phyloP scores from a whole-genome alignment of 2,329 filamentous ascomycete genomes.

The Fusarium virguliforme region DNA sequence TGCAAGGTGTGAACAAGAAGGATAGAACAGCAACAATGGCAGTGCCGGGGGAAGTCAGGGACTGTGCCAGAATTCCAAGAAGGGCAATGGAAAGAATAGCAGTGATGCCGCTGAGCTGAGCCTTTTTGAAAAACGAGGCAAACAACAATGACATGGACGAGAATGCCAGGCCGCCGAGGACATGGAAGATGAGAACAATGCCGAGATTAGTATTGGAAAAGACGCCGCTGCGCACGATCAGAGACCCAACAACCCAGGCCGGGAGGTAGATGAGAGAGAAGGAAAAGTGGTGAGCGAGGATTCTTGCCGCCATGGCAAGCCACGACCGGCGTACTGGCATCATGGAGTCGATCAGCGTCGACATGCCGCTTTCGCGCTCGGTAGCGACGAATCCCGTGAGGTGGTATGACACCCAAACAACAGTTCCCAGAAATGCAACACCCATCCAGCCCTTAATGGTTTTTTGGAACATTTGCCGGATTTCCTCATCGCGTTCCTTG shows the following conservation, averaged over 20 bases:
- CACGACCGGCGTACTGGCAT: constrained; percentile 83
- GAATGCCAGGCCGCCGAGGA: constrained; percentile 83
- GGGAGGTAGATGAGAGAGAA: constrained; percentile 87
- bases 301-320: constrained; percentile 83
- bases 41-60: constrained; percentile 74
- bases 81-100: constrained; percentile 81
- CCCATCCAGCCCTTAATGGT: constrained; percentile 83
- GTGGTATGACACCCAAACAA: constrained; percentile 89
- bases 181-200: constrained; percentile 81
- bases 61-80: constrained; percentile 86
- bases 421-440: constrained; percentile 83
- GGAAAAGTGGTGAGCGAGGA: constrained; percentile 84
- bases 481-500: constrained; percentile 75
- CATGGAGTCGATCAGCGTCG: constrained; percentile 91
- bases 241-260: constrained; percentile 84
- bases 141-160: constrained; percentile 86
- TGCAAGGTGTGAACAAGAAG: constrained; percentile 88
- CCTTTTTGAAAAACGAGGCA: constrained; percentile 87
- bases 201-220: constrained; percentile 74
- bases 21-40: constrained; percentile 79
- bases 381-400: constrained; percentile 88
- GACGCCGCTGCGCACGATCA: constrained; percentile 76
- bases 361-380: constrained; percentile 90
- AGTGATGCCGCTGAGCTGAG: constrained; percentile 89
- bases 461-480: constrained; percentile 79